Evolutionary conservation across 2,329 filamentous ascomycete species (phyloP), one percentile per base, ranked within the genome.

Genomic region (Periconia digitata): DNA sequence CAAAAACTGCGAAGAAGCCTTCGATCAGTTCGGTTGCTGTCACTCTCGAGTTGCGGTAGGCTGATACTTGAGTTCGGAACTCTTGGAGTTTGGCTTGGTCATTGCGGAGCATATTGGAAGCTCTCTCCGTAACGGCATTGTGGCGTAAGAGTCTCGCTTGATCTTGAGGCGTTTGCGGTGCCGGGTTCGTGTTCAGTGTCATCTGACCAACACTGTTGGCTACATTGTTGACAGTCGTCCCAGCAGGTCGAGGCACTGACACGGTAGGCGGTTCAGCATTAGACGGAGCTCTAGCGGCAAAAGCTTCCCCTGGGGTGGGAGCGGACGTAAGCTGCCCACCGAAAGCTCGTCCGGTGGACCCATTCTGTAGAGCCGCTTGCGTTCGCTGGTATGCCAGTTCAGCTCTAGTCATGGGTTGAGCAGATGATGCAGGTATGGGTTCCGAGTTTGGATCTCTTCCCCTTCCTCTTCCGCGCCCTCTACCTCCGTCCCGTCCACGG

Each of bases 361-460:
- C 86, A 42, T 86, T 92, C 60, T 95, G 91, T 42, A 97, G 90
- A 35, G 21, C n/a, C 3, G 91, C 92, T 79, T 95, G 85, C 63
- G 95, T 90, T 43, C 94, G 81, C 65, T 97, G 92, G 69, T 90
- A 95, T 2, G 94, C 92, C 44, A 96, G 75, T 71, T 97, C 90
- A 55, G 95, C 94, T 65, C 94, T 79, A 41, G 89, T 83, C 64
- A 96, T 70, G 1, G 90, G 86, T 56, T 94, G 90, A 1, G 89
- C 87, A 46, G 88, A 90, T 24, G 87, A 89, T 6, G 82, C 76
- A 3, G 90, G 88, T 20, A 92, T 73, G 17, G 88, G 80, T 56
- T 96, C 92, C 0, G 88, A 81, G 69, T 95, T 96, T 2, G 92
- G 91, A 70, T 96, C 91, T 37, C 91, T 84, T 20, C 91, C 92